Conservation (phyloP, 495 filamentous ascomycete genomes). For the Neurospora sublineolata region DNA sequence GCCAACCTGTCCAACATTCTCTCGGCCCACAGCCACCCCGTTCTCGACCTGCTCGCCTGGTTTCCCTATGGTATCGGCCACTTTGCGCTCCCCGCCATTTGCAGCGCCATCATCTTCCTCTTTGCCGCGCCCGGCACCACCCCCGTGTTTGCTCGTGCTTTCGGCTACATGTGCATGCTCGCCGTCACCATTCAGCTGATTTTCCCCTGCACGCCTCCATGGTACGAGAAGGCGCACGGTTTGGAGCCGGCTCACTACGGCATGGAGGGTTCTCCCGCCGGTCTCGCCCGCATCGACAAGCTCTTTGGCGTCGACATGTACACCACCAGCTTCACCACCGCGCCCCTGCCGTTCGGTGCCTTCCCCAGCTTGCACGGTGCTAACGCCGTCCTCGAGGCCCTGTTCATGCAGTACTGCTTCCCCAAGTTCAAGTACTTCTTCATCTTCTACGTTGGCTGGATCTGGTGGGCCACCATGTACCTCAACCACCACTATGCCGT, state of each 20-base stretch:
- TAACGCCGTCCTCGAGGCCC: conserved; percentile 71
- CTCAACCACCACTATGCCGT: conserved; percentile 93
- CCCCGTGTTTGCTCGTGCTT: conserved; percentile 72
- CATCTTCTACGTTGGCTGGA: conserved; percentile 73
- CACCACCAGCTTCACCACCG: conserved; percentile 77
- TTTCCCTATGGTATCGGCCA: conserved; percentile 85
- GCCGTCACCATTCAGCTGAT: conserved; percentile 77
- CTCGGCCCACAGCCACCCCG: conserved; percentile 68
- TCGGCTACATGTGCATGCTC: conserved; percentile 82
- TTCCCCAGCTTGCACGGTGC: conserved; percentile 87
- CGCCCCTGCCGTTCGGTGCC: conserved; percentile 85
- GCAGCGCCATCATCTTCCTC: conserved; percentile 66
- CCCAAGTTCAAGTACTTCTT: conserved; percentile 65
- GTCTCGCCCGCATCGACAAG: conserved; percentile 77
- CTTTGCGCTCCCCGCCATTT: conserved; percentile 70
- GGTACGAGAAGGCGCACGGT: conserved; percentile 88
- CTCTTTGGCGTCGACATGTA: conserved; percentile 84
- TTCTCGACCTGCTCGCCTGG: conserved; percentile 84
- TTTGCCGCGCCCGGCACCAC: conserved; percentile 77
- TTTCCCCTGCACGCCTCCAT: conserved; percentile 89
- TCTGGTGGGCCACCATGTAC: conserved; percentile 99
- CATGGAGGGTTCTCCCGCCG: conserved; percentile 77
- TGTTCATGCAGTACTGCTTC: conserved; percentile 90
- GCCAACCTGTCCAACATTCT: conserved; percentile 93
- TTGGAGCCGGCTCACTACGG: conserved; percentile 80